Base-by-base conservation (phyloP, 306 rosid genomes). In the Trichosanthes cucumerina region DNA sequence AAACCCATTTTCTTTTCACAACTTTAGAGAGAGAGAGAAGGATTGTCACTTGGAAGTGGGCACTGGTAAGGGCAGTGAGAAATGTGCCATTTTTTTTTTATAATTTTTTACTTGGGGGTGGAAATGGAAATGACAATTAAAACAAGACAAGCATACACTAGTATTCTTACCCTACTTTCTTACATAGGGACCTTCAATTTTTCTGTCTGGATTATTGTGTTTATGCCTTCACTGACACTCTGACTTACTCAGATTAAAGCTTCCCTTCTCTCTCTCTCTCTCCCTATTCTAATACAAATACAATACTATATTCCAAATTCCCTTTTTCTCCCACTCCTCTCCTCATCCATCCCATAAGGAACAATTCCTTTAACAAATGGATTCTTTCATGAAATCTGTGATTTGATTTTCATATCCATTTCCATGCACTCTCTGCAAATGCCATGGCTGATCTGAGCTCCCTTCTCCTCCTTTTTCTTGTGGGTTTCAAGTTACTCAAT, bases 221-320 rank as follows among this genome's bases (percentile, higher is more conserved):
- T 80, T 82, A 87, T 79, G 82, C 83, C 53, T 85, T 15, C 46
- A n/a, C 59, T 36, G 47, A 43, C 77, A 72, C 24, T 41, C 85
- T 72, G 85, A 73, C 80, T 44, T 9, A 21, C 44, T 60, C 33
- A 59, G 79, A 82, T 72, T 33, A 21, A 81, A 79, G 77, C 36
- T 50, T 38, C 41, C 47, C 19, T 28, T 21, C 16, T 36, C 47
- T 28, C 10, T 21, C 33, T 71, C 71, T 44, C 43, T 60, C 78
- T 28, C 38, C 44, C 60, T 56, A n/a, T 21, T 0, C 60, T 23
- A 28, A 53, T 53, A 54, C 39, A 28, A 2, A 36, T 36, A 76
- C 83, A 26, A 26, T 28, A 21, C 81, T 64, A 47, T 84, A 65
- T 81, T 69, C 77, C 52, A 18, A 66, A 7, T 66, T 66, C 73